Evolutionary conservation across 1,139 yeast species (phyloP).

Genomic region (Blastobotrys apis): DNA sequence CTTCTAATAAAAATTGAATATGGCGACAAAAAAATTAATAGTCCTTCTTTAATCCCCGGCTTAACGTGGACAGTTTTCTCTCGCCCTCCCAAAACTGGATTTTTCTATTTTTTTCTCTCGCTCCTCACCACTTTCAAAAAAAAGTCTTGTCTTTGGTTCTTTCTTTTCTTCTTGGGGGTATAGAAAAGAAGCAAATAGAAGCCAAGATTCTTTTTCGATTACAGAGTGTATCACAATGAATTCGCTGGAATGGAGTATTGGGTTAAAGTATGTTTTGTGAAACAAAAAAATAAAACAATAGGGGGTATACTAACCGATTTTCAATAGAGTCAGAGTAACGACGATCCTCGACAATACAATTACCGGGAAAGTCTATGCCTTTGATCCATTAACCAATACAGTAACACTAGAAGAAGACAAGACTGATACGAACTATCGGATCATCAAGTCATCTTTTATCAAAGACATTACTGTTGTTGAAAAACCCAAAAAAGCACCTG

Average conservation of each 20-base stretch:
- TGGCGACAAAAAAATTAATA: too few relatives aligned
- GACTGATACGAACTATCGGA: constrained; percentile 40
- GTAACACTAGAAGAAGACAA: constrained; percentile 34
- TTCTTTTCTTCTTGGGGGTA: not conserved
- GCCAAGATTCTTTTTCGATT: too few relatives aligned
- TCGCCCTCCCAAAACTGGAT: too few relatives aligned
- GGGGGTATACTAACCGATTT: constrained; percentile 7
- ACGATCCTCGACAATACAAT: constrained; percentile 56
- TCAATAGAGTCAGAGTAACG: constrained; percentile 51
- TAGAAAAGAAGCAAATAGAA: not conserved
- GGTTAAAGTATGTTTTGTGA: constrained; percentile 18
- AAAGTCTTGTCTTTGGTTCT: too few relatives aligned
- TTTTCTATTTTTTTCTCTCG: not conserved
- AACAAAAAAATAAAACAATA: not conserved
- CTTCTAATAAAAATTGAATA: too few relatives aligned
- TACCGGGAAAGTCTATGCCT: constrained; percentile 60
- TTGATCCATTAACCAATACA: constrained; percentile 44
- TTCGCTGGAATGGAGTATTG: constrained; percentile 22
- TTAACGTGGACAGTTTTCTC: too few relatives aligned
- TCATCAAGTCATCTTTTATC: constrained; percentile 57
- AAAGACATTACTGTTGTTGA: constrained; percentile 49
- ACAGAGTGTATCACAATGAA: constrained; percentile 11
- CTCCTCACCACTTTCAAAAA: too few relatives aligned
- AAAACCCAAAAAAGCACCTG: constrained; percentile 27
- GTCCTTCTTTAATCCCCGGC: too few relatives aligned